Conservation (phyloP, 1,284 basidiomycete genomes). For the Taiwanofungus camphoratus region DNA sequence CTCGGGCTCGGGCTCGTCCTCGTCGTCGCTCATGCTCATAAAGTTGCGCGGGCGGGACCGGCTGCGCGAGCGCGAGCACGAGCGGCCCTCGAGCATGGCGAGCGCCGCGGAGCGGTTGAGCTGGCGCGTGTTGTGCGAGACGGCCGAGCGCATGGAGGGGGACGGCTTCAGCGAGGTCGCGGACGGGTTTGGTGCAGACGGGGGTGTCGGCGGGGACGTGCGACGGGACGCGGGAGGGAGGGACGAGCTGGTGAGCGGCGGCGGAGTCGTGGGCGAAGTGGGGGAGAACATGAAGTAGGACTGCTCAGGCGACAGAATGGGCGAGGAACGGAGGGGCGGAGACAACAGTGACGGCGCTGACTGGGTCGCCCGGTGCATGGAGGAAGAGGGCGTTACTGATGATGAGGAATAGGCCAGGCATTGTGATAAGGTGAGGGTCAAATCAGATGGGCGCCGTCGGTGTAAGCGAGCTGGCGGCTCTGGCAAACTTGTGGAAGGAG, state of each 20-base stretch:
- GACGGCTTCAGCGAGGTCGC: constrained; percentile 12
- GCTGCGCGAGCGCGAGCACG: constrained; percentile 8
- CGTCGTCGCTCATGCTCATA: constrained; percentile 62
- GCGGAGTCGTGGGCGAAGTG: background rate
- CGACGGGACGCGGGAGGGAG: constrained; percentile 9
- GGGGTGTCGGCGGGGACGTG: constrained; percentile 1
- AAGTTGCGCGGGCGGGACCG: constrained; percentile 40
- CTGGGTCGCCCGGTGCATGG: constrained; percentile 18
- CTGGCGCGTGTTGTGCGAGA: constrained; percentile 24
- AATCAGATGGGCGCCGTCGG: constrained; percentile 18
- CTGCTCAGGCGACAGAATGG: constrained; percentile 16
- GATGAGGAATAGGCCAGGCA: constrained; percentile 13
- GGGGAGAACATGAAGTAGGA: constrained; percentile 2
- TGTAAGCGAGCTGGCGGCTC: constrained; percentile 28
- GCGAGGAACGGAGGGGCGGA: constrained; percentile 15
- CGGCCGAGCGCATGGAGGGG: constrained; percentile 24
- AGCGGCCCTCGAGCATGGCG: constrained; percentile 57
- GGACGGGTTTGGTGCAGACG: constrained; percentile 7
- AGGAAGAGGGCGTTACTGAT: constrained; percentile 9
- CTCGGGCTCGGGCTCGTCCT: constrained; percentile 32
- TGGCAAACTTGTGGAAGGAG: constrained; percentile 41
- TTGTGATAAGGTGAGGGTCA: constrained; percentile 18
- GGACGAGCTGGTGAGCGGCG: constrained; percentile 4
- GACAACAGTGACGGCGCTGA: constrained; percentile 34
- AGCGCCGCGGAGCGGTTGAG: constrained; percentile 46